Conservation (phyloP, 176 grass and related monocot species). For the Carex cristatella region DNA sequence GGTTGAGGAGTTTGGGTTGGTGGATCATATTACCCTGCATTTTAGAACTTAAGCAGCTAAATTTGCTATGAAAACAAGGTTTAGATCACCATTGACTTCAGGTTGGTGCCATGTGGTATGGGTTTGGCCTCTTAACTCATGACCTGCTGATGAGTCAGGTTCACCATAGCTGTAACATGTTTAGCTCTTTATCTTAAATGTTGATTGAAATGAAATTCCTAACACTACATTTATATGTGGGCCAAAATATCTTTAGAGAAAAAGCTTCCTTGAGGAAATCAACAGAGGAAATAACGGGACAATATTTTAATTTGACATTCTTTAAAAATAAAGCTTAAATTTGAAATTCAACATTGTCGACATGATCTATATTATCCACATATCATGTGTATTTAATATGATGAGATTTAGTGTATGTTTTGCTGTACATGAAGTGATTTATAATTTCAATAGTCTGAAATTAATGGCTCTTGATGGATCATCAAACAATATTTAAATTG, state of each 20-base stretch:
- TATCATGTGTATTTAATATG: no score
- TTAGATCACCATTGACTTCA: not conserved
- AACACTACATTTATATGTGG: no score
- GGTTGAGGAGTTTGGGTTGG: not conserved
- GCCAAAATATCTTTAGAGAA: not conserved
- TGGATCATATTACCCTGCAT: not conserved
- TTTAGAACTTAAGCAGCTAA: not conserved
- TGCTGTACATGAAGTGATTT: no score
- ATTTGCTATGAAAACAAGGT: not conserved
- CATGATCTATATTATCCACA: no score
- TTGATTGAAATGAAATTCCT: no score
- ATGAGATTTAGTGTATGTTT: no score
- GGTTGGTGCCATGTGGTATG: not conserved
- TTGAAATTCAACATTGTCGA: no score
- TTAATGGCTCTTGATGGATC: no score
- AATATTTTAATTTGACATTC: no score
- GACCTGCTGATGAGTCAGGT: not conserved
- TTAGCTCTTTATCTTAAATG: not conserved
- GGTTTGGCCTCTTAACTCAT: not conserved
- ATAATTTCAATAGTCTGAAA: no score
- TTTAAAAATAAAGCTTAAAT: no score
- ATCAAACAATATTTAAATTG: no score
- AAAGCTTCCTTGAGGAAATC: not conserved
- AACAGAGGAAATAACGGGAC: not conserved
- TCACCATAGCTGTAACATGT: not conserved